These are phyloP conservation scores for Alternaria ventricosa DNA, from an alignment of 2,329 filamentous ascomycete species.

Conservation along the genomic window DNA sequence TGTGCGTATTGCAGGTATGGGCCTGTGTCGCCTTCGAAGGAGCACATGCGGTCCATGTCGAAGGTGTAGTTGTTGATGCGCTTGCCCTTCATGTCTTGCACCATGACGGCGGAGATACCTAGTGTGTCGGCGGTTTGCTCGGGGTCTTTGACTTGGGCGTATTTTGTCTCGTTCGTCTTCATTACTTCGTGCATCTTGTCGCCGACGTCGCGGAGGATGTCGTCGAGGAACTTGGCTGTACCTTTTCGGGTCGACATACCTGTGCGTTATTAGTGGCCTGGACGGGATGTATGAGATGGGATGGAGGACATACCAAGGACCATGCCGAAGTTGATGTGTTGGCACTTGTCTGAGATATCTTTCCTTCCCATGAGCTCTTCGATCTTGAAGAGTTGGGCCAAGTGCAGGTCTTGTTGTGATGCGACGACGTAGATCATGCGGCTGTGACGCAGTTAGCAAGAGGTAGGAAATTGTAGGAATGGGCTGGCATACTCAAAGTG, in stretches of 20 bases:
- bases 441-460: slow-evolving; percentile 15
- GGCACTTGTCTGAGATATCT: slow-evolving; percentile 64
- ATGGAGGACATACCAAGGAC: slow-evolving; percentile 56
- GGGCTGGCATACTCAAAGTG: slow-evolving; percentile 58
- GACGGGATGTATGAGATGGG: neutral
- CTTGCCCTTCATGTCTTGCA: slow-evolving; percentile 97
- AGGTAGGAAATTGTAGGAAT: neutral
- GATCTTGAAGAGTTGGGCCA: slow-evolving; percentile 71
- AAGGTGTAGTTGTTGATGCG: slow-evolving; percentile 74
- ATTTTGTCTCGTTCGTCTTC: slow-evolving; percentile 88
- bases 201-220: slow-evolving; percentile 66
- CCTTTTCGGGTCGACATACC: slow-evolving; percentile 68
- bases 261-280: neutral
- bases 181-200: slow-evolving; percentile 99
- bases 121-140: slow-evolving; percentile 82
- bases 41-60: slow-evolving; percentile 81
- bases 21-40: slow-evolving; percentile 84
- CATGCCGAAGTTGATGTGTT: slow-evolving; percentile 72
- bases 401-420: slow-evolving; percentile 68
- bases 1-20: slow-evolving; percentile 84
- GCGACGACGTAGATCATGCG: slow-evolving; percentile 74
- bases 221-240: slow-evolving; percentile 60
- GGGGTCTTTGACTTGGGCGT: slow-evolving; percentile 85
- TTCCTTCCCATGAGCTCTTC: slow-evolving; percentile 67
- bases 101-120: slow-evolving; percentile 95